Base-by-base conservation (phyloP, 1,284 basidiomycete species). In the Rhodotorula sp. region DNA sequence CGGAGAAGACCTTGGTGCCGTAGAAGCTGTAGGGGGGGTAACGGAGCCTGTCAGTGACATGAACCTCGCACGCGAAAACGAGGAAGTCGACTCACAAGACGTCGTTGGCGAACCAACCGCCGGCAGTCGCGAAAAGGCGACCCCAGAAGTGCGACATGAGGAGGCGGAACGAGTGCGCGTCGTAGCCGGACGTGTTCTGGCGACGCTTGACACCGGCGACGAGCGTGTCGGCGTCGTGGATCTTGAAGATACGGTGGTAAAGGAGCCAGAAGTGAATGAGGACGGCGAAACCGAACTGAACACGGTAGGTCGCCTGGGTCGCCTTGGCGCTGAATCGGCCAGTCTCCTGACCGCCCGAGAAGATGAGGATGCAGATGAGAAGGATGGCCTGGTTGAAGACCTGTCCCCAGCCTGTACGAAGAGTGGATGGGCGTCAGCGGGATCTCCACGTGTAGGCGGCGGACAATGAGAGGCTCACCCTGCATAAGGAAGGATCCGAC, bases 281-380 rank as follows among this genome's bases (percentile, higher is more conserved):
- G 54, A 82, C 81, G 78, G 85, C 83, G 77, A 85, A 78, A 44
- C 79, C 85, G 73, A 86, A 86, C 64, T 83, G 83, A 29, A 85
- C 80, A 66, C 85, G 81, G 82, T 83, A 86, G 17, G 83, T 84
- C 81, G 82, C 84, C 77, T 86, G 85, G 15, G 82, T 82, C 2
- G 83, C 79, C n/a, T 79, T 79, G 42, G 77, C 72, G 48, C 78
- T 79, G 80, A 83, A 85, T 14, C 83, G 81, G 12, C 79, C 79
- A 67, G 81, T 79, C 33, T 79, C 80, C 42, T 70, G 42, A 58
- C 69, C 69, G 65, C 78, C 77, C 78, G 83, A 78, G 82, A 85
- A 84, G 78, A 84, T 82, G 78, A 86, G 79, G 48, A 86, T 79
- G 22, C 82, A 78, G 68, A 86, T 74, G 77, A 85, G 83, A 48